Conservation (phyloP, 2,329 filamentous ascomycete species). For the Fusarium sarcochroum region DNA sequence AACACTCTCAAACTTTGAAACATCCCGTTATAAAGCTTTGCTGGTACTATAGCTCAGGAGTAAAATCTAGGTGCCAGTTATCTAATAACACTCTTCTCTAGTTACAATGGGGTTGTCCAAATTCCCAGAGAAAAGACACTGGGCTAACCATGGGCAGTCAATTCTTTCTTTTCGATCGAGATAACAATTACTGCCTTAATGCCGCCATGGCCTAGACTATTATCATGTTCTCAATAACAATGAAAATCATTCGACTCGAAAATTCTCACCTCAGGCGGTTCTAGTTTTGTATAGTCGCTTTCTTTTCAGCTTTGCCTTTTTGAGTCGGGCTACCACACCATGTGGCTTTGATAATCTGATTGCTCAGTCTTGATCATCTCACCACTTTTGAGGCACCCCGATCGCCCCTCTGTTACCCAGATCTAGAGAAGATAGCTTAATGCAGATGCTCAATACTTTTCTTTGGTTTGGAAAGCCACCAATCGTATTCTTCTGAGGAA, state of each 20-base stretch:
- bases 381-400: slow-evolving; percentile 14
- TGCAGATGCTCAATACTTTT: slow-evolving; percentile 2
- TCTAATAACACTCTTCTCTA: too few relatives aligned
- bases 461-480: not conserved
- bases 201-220: not conserved
- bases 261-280: not conserved
- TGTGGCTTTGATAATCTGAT: slow-evolving; percentile 20
- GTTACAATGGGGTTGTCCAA: too few relatives aligned
- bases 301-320: not conserved
- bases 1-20: too few relatives aligned
- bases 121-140: too few relatives aligned
- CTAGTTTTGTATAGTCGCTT: not conserved
- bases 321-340: slow-evolving; percentile 3
- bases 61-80: too few relatives aligned
- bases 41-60: too few relatives aligned
- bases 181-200: not conserved
- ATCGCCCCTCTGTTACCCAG: slow-evolving; percentile 29
- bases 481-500: slow-evolving; percentile 11
- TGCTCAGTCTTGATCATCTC: slow-evolving; percentile 35
- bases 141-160: not conserved
- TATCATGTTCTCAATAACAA: not conserved
- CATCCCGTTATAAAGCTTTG: too few relatives aligned
- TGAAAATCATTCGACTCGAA: not conserved
- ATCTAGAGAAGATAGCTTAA: slow-evolving; percentile 23
- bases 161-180: not conserved